These are phyloP conservation scores for Apophysomyces elegans DNA, from an alignment of 371 early-diverging fungal genomes.

Conservation along the genomic window DNA sequence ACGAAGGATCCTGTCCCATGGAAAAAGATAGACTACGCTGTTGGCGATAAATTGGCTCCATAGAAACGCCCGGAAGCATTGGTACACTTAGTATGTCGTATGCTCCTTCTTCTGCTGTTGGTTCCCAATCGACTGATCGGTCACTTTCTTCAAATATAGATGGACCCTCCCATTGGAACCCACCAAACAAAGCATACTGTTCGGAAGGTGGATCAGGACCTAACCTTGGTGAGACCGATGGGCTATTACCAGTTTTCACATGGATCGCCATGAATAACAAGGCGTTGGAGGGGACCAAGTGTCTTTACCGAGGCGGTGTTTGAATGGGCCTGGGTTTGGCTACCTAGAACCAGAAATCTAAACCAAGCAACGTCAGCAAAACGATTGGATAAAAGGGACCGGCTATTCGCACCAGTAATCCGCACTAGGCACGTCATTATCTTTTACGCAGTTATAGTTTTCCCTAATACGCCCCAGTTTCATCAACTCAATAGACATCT, in stretches of 20 bases:
- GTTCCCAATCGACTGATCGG: neutral
- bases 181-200: conserved; percentile 27
- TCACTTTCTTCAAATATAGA: conserved; percentile 26
- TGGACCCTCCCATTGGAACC: conserved; percentile 36
- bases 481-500: too few species aligned
- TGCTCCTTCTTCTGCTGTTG: conserved; percentile 6
- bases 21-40: conserved; percentile 35
- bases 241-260: conserved; percentile 3
- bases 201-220: conserved; percentile 12
- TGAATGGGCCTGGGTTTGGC: too few species aligned
- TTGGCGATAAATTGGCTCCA: conserved; percentile 31
- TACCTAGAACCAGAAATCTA: too few species aligned
- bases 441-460: too few species aligned
- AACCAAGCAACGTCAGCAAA: too few species aligned
- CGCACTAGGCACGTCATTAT: too few species aligned
- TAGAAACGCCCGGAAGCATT: conserved; percentile 28
- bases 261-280: neutral
- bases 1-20: conserved; percentile 29
- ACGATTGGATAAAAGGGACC: too few species aligned
- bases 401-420: too few species aligned
- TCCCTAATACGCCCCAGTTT: too few species aligned
- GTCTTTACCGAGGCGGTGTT: too few species aligned
- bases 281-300: too few species aligned
- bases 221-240: neutral
- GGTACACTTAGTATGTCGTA: conserved; percentile 21